Evolutionary conservation across 2,329 filamentous ascomycete genomes (phyloP), one percentile per base, ranked within the genome.

Genomic region (Xylariaceae sp.): DNA sequence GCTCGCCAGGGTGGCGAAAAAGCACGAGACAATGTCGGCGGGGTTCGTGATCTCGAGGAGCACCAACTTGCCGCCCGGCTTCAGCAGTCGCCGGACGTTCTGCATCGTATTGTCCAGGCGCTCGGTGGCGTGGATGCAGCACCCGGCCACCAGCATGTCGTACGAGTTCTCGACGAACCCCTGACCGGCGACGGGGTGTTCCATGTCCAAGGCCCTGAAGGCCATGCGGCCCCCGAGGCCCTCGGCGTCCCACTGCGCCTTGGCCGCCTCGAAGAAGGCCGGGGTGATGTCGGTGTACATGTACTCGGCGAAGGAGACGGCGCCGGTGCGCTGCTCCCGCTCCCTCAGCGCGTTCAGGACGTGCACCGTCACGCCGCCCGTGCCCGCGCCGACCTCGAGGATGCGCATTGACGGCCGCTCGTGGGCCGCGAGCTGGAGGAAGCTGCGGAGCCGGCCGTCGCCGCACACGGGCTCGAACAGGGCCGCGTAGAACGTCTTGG

Each of bases 1-100:
- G 18, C 40, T 40, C 3, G 38, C 32, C 8, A 42, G 25, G 5
- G 42, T 41, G 40, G 50, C 52, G 3, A 29, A 42, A 26, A 52
- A 51, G 24, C 51, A 48, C 9, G 43, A 43, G 12, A 42, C 41
- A 15, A 49, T 28, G 12, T 44, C 42, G 11, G 45, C 32, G 3
- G 49, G 47, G 6, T 33, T 36, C 2, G 38, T 31, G 11, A 31
- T 23, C 18, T 46, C 46, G 6, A 42, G 33, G 11, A 42, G 23
- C 1, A 48, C 10, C 17, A 50, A 24, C 3, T 29, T 31, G 8
- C 47, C 47, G 1, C 42, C 37, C 32, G 25, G 32, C 18, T 29
- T 34, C 6, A 34, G 32, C 6, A 34, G 26, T 11, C 17, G 14
- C 17, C 17, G 29, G 12, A 29, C 26, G 19, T 34, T 29, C 8